Conservation (phyloP, 805 yeast species). For the Lipomyces spencermartinsiae region DNA sequence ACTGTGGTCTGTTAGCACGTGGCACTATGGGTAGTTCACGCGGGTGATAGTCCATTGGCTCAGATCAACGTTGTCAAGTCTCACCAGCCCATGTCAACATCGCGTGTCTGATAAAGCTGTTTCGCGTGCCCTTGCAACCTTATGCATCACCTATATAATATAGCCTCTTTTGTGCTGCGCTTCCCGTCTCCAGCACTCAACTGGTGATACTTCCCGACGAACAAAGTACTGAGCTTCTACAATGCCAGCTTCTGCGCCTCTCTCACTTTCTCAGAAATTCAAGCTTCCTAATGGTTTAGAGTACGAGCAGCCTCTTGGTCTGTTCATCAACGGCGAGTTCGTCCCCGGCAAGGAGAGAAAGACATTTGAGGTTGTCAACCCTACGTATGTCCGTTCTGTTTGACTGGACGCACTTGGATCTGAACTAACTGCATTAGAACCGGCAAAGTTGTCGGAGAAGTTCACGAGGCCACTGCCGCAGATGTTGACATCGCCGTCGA, state of each 20-base stretch:
- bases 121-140: too few relatives aligned
- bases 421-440: constrained; percentile 38
- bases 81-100: too few relatives aligned
- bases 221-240: not conserved
- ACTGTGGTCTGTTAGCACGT: too few relatives aligned
- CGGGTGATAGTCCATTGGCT: too few relatives aligned
- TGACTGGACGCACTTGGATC: not conserved
- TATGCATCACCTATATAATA: too few relatives aligned
- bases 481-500: constrained; percentile 86
- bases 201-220: too few relatives aligned
- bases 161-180: too few relatives aligned
- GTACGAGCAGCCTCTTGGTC: constrained; percentile 81
- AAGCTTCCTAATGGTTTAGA: constrained; percentile 75
- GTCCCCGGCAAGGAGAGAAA: constrained; percentile 63
- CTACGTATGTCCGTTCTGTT: constrained; percentile 26
- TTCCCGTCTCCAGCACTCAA: too few relatives aligned
- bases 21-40: too few relatives aligned
- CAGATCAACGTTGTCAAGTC: too few relatives aligned
- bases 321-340: constrained; percentile 80
- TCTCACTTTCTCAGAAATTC: constrained; percentile 47
- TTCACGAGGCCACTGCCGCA: constrained; percentile 76
- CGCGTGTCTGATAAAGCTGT: too few relatives aligned
- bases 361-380: constrained; percentile 61
- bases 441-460: constrained; percentile 66
- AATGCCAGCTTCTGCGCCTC: constrained; percentile 28